Conservation (phyloP, 108 stramenopile species). For the Schizochytrium sp. region DNA sequence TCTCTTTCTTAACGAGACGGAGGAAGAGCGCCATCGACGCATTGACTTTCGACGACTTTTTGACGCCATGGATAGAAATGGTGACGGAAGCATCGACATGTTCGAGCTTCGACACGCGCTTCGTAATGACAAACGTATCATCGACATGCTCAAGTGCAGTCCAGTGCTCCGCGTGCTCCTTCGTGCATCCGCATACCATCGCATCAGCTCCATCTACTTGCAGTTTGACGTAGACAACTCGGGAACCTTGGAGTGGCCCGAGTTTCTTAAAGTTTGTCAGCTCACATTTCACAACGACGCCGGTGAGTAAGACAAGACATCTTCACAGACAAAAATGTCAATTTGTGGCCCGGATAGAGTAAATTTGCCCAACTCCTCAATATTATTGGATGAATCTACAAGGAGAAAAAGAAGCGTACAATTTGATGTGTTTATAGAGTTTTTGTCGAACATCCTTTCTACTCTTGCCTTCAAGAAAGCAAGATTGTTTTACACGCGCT, state of each 20-base stretch:
- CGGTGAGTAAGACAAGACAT: not conserved
- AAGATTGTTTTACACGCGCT: too few relatives aligned
- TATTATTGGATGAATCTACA: too few relatives aligned
- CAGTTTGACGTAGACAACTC: not conserved
- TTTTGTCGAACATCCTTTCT: too few relatives aligned
- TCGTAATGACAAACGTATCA: not conserved
- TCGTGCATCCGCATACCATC: not conserved
- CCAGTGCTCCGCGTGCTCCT: not conserved
- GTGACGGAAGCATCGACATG: not conserved
- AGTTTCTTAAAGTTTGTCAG: not conserved
- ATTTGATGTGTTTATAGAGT: too few relatives aligned
- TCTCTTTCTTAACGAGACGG: not conserved
- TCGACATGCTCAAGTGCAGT: not conserved
- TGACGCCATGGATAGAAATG: not conserved
- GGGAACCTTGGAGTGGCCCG: constrained; percentile 4
- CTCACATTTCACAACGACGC: not conserved
- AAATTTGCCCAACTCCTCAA: too few relatives aligned
- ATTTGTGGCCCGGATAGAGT: too few relatives aligned
- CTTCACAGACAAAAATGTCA: too few relatives aligned
- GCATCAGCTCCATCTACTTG: not conserved
- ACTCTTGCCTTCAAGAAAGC: too few relatives aligned
- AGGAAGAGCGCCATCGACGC: not conserved
- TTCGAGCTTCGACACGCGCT: not conserved
- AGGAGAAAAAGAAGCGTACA: too few relatives aligned
- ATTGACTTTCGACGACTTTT: not conserved